These are phyloP conservation scores for Aspergillus carlsbadensis DNA, from an alignment of 495 filamentous ascomycete species.

Conservation along the genomic window DNA sequence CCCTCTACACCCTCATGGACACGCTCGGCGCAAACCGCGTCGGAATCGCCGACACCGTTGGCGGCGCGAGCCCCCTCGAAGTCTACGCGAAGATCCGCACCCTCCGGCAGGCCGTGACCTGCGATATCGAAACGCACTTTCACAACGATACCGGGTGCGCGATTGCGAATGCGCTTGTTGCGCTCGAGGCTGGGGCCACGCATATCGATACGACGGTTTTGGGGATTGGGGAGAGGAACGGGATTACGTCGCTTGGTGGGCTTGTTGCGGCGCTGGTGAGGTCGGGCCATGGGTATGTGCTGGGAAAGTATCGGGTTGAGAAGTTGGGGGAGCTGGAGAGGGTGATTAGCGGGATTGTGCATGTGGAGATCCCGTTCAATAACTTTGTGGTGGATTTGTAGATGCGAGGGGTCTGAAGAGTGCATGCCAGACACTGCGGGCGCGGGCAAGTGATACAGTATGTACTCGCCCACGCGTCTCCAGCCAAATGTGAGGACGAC, in stretches of 20 bases:
- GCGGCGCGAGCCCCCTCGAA: slow-evolving; percentile 70
- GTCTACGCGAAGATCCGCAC: slow-evolving; percentile 82
- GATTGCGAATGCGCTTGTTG: slow-evolving; percentile 52
- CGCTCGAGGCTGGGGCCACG: slow-evolving; percentile 51
- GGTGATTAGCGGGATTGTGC: too few species aligned
- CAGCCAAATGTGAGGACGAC: too few species aligned
- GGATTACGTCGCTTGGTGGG: slow-evolving; percentile 51
- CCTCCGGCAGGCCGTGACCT: slow-evolving; percentile 47
- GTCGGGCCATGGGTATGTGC: too few species aligned
- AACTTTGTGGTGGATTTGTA: too few species aligned
- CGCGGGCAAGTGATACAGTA: too few species aligned
- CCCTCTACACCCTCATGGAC: slow-evolving; percentile 73
- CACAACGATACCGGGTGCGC: slow-evolving; percentile 54
- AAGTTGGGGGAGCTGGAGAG: too few species aligned
- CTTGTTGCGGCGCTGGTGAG: slow-evolving; percentile 30
- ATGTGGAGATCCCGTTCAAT: too few species aligned
- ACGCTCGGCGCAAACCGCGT: slow-evolving; percentile 79
- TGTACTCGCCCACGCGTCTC: too few species aligned
- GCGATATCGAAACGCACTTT: slow-evolving; percentile 54
- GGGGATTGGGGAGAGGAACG: slow-evolving; percentile 52
- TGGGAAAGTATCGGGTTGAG: too few species aligned
- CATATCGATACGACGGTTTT: slow-evolving; percentile 52
- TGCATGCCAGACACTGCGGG: too few species aligned
- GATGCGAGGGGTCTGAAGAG: too few species aligned
- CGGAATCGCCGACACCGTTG: slow-evolving; percentile 81